A percentile compares a stretch with the other conserved stretches of the same genome.
phyloP scores from a whole-genome alignment of 2,329 filamentous ascomycete species.

The Ophiostoma novo-ulmi region DNA sequence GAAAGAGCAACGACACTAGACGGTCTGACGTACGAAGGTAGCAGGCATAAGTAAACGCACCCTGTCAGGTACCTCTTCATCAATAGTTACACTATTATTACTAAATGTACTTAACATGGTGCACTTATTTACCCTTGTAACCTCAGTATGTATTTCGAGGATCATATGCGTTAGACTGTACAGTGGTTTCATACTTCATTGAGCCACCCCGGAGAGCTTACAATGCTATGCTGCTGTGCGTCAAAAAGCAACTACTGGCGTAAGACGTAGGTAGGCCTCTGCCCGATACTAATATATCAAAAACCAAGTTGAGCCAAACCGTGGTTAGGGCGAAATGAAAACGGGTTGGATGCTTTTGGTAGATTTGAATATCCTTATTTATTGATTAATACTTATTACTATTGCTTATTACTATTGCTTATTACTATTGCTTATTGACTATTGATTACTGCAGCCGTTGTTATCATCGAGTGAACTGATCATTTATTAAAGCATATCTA shows the following conservation, averaged over 20 bases:
- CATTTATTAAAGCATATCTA: too few relatives aligned
- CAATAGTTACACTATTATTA: too few relatives aligned
- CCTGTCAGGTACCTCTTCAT: too few relatives aligned
- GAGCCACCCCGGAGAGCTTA: neutral
- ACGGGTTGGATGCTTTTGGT: neutral
- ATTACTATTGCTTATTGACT: neutral
- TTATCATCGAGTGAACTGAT: too few relatives aligned
- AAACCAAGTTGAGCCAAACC: neutral
- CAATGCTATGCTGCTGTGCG: neutral
- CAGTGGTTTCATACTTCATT: too few relatives aligned
- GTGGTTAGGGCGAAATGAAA: neutral
- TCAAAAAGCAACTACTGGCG: neutral
- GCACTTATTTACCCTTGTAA: too few relatives aligned
- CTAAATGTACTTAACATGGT: too few relatives aligned
- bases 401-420: neutral
- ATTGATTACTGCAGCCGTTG: neutral
- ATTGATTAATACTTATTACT: neutral
- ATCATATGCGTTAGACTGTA: too few relatives aligned
- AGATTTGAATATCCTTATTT: neutral
- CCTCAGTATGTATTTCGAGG: too few relatives aligned
- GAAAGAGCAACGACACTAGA: too few relatives aligned
- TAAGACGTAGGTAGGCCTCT: neutral
- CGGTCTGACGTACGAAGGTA: too few relatives aligned
- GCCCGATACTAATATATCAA: neutral
- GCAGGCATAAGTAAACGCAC: too few relatives aligned